phyloP scores from a whole-genome alignment of 2,329 filamentous ascomycete genomes.

The Calonectria leucothoes region DNA sequence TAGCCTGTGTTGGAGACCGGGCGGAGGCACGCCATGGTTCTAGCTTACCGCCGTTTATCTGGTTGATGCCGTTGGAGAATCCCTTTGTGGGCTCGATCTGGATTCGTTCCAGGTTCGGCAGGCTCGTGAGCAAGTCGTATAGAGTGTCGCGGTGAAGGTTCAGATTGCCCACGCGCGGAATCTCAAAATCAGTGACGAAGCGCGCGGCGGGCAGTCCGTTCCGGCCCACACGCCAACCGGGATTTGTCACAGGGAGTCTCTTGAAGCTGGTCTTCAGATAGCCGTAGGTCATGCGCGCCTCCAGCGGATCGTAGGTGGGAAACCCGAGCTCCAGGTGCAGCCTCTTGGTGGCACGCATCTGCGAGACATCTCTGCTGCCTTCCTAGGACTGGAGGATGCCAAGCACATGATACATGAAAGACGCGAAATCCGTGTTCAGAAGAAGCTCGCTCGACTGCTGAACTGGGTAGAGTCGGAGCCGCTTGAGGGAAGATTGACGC shows the following conservation, averaged over 20 bases:
- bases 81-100: not conserved
- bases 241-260: not conserved
- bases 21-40: too few species aligned
- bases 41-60: not conserved
- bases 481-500: not conserved
- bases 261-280: not conserved
- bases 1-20: not conserved
- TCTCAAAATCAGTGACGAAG: not conserved
- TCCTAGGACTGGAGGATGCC: constrained; percentile 1
- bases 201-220: not conserved
- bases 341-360: not conserved
- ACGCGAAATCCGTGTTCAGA: not conserved
- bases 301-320: not conserved
- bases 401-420: not conserved
- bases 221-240: not conserved
- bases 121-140: not conserved
- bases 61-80: not conserved
- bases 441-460: not conserved
- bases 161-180: not conserved
- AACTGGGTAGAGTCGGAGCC: not conserved
- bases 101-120: not conserved
- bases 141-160: not conserved
- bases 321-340: not conserved
- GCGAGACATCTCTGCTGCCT: not conserved
- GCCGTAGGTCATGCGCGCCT: not conserved